These are phyloP conservation scores for Rhodotorula graminis DNA, from an alignment of 768 basidiomycete species.

Conservation along the genomic window DNA sequence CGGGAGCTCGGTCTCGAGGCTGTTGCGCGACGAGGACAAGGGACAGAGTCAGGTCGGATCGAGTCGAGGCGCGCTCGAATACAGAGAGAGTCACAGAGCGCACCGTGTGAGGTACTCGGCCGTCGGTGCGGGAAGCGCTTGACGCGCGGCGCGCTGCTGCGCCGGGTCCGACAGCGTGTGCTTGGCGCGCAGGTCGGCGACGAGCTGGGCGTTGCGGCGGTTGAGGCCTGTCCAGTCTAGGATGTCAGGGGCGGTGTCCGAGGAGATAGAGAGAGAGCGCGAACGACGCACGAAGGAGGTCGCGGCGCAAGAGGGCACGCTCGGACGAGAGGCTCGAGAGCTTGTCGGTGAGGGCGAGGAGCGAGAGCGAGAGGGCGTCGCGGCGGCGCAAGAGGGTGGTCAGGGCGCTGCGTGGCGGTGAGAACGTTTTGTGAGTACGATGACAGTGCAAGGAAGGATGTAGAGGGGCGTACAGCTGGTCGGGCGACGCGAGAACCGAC, in stretches of 20 bases:
- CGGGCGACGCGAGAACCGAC: slow-evolving; percentile 42
- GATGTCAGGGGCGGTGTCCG: no score
- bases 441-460: no score
- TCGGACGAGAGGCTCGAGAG: not conserved
- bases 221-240: not conserved
- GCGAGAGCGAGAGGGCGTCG: slow-evolving; percentile 10
- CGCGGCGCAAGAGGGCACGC: not conserved
- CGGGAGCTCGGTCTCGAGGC: not conserved
- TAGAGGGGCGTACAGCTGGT: not conserved
- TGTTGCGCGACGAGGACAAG: not conserved
- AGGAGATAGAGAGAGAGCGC: no score
- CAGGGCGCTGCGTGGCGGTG: slow-evolving; percentile 49
- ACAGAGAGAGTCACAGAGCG: not conserved
- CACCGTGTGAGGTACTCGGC: not conserved
- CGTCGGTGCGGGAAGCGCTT: not conserved
- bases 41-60: not conserved
- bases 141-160: not conserved
- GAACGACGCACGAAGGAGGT: not conserved
- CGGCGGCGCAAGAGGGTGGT: not conserved
- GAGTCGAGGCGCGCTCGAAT: no score
- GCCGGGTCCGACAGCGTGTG: not conserved
- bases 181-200: not conserved
- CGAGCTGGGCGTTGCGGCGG: not conserved
- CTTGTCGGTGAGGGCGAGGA: not conserved
- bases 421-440: no score